These are phyloP conservation scores for Fusarium austroafricanum DNA, from an alignment of 2,329 filamentous ascomycete genomes.

Conservation along the genomic window DNA sequence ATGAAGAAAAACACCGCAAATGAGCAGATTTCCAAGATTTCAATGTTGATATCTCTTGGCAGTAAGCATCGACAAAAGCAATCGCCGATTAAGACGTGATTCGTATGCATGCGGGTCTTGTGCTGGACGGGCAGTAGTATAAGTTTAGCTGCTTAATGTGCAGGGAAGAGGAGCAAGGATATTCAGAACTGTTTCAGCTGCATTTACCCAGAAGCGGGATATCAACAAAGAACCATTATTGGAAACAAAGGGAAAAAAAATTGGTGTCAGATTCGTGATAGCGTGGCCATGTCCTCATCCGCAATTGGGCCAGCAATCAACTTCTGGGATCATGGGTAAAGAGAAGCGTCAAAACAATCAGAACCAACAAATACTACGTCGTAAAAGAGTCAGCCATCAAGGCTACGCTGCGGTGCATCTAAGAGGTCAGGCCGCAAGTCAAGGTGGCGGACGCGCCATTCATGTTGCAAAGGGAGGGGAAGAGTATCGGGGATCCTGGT, in stretches of 20 bases:
- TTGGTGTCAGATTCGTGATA: neutral
- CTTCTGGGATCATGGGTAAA: constrained; percentile 32
- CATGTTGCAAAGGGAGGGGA: constrained; percentile 10
- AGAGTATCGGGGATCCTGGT: constrained; percentile 3
- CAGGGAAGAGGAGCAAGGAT: constrained; percentile 7
- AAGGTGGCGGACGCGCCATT: constrained; percentile 35
- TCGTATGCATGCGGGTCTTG: constrained; percentile 13
- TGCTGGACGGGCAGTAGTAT: constrained; percentile 17
- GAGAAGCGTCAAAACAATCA: constrained; percentile 9
- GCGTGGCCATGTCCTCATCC: constrained; percentile 9
- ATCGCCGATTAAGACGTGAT: constrained; percentile 32
- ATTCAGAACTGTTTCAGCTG: constrained; percentile 34
- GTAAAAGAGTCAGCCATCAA: constrained; percentile 24
- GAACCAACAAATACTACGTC: constrained; percentile 23
- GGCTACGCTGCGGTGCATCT: constrained; percentile 21
- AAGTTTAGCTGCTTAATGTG: constrained; percentile 9
- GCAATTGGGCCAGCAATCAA: constrained; percentile 23
- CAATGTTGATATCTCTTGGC: constrained; percentile 22
- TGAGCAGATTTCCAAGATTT: constrained; percentile 27
- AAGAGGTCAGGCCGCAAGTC: constrained; percentile 23
- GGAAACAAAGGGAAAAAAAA: neutral
- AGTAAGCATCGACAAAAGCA: constrained; percentile 19
- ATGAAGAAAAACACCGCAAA: constrained; percentile 28
- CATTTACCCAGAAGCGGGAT: constrained; percentile 18
- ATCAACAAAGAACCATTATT: constrained; percentile 7